phyloP scores from a whole-genome alignment of 331 rosid species.

The Quercus phellos region DNA sequence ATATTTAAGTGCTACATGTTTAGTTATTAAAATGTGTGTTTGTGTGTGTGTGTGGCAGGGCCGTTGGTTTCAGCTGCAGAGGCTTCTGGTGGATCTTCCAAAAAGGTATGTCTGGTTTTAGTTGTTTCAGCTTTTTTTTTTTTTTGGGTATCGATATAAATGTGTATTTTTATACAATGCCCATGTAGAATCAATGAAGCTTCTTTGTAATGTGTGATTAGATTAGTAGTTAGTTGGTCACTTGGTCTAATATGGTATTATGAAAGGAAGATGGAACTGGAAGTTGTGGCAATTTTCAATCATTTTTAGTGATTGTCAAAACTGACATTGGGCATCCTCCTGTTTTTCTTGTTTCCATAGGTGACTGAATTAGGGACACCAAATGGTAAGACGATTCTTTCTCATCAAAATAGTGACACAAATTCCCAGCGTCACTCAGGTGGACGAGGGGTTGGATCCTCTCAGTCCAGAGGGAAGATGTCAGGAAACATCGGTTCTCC shows the following conservation, averaged over 20 bases:
- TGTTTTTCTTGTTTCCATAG: conserved; percentile 31
- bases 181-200: background rate
- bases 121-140: background rate
- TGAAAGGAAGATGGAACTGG: background rate
- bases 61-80: conserved; percentile 42
- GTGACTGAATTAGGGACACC: conserved; percentile 44
- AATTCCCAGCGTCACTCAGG: conserved; percentile 41
- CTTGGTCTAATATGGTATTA: background rate
- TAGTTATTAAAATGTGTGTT: background rate
- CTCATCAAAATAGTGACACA: conserved; percentile 38
- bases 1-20: conserved; percentile 1
- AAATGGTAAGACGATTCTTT: conserved; percentile 27
- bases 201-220: background rate
- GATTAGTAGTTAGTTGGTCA: background rate
- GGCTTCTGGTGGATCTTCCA: conserved; percentile 48
- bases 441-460: conserved; percentile 40
- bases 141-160: background rate
- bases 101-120: conserved; percentile 44
- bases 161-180: background rate
- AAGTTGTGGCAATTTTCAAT: background rate
- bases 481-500: conserved; percentile 29
- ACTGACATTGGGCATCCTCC: background rate
- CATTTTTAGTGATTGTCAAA: background rate
- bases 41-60: conserved; percentile 40
- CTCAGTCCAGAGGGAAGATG: conserved; percentile 39